phyloP scores from a whole-genome alignment of 2,329 filamentous ascomycete genomes.

The Clonostachys byssicola region DNA sequence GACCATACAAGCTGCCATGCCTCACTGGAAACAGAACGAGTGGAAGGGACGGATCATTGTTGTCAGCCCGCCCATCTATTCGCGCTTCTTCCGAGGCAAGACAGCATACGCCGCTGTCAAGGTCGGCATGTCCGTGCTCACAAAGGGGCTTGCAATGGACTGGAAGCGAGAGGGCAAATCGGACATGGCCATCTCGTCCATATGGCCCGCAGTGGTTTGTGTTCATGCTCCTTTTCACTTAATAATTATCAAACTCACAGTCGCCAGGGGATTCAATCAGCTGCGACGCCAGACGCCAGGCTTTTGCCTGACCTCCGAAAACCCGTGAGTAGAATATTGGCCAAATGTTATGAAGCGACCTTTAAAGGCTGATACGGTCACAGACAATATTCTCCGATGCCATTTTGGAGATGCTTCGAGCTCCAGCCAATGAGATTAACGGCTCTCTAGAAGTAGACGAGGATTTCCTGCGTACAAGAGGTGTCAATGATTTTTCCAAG shows the following conservation, averaged over 20 bases:
- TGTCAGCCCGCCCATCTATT: constrained; percentile 81
- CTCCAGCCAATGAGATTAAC: constrained; percentile 59
- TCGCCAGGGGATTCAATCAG: neutral
- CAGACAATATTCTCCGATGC: constrained; percentile 73
- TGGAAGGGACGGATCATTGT: constrained; percentile 62
- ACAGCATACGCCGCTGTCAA: constrained; percentile 78
- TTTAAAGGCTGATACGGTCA: constrained; percentile 19
- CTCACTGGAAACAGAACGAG: constrained; percentile 48
- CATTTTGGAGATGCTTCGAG: constrained; percentile 65
- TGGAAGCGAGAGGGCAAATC: constrained; percentile 53
- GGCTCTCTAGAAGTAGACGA: constrained; percentile 73
- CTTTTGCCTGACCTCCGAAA: neutral
- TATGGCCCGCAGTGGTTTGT: constrained; percentile 76
- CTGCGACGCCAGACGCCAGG: constrained; percentile 6
- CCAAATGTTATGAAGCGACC: constrained; percentile 5
- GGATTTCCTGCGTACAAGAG: constrained; percentile 68
- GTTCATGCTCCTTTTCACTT: neutral
- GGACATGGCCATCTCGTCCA: constrained; percentile 70
- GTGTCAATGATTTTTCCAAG: constrained; percentile 65
- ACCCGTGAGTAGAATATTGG: constrained; percentile 20
- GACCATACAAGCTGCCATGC: constrained; percentile 64
- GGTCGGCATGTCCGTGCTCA: constrained; percentile 76
- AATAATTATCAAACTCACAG: neutral
- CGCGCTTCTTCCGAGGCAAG: constrained; percentile 80
- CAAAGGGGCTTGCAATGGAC: constrained; percentile 79